Evolutionary conservation across 202 grass and related monocot species (phyloP).

Genomic region (Zoysia matrella): DNA sequence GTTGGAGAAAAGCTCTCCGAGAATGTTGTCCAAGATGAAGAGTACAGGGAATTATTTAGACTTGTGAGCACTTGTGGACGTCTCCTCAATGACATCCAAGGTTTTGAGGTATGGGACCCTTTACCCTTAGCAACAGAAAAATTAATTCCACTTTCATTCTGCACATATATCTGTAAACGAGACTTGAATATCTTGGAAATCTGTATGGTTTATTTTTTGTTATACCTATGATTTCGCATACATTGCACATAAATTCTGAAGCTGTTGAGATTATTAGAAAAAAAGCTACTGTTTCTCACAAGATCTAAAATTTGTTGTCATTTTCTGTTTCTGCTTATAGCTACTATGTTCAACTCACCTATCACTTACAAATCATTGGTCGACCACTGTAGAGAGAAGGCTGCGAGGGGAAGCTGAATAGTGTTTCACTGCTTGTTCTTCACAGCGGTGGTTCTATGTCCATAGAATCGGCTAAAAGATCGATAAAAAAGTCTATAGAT

Average conservation of each 20-base stretch:
- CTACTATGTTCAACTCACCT: neutral
- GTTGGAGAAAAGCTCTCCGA: conserved; percentile 5
- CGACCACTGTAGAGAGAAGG: conserved; percentile 59
- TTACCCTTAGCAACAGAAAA: no score
- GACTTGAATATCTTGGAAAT: neutral
- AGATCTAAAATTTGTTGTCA: neutral
- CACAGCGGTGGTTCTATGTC: conserved; percentile 47
- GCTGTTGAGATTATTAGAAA: neutral
- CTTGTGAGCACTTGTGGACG: no score
- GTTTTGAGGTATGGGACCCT: no score
- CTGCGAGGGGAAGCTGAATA: conserved; percentile 65
- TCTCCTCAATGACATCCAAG: no score
- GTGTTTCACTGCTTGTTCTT: conserved; percentile 49
- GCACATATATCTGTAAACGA: neutral
- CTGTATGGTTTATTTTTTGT: neutral
- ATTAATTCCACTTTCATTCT: neutral
- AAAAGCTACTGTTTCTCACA: neutral
- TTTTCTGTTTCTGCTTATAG: neutral
- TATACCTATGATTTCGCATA: neutral
- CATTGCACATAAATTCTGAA: neutral
- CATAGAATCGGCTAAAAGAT: conserved; percentile 43
- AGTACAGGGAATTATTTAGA: no score
- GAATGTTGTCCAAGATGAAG: no score
- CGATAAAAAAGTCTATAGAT: conserved; percentile 35
- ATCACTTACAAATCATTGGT: neutral